Evolutionary conservation across 768 basidiomycete species (phyloP).

Genomic region (Mycena amicta): DNA sequence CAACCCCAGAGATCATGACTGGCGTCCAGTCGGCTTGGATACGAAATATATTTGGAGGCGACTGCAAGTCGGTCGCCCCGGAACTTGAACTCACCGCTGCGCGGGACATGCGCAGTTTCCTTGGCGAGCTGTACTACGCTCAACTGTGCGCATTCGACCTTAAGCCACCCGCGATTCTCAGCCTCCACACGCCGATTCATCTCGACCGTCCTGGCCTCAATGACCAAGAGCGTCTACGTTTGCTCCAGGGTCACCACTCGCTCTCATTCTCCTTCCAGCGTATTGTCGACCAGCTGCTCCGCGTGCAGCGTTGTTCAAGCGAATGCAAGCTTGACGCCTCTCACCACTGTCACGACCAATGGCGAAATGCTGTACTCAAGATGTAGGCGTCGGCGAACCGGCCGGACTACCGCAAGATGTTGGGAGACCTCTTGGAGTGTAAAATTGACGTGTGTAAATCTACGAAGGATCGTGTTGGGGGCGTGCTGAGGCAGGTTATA

Average conservation of each 20-base stretch:
- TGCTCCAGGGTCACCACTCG: slow-evolving; percentile 5
- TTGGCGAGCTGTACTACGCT: slow-evolving; percentile 4
- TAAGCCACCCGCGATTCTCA: not conserved
- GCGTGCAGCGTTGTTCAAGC: not conserved
- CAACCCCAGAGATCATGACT: not conserved
- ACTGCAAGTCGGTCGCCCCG: not conserved
- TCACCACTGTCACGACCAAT: not conserved
- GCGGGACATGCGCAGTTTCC: not conserved
- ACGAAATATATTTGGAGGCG: not conserved
- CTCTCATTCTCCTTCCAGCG: slow-evolving; percentile 3
- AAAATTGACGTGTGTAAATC: not conserved
- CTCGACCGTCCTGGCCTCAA: not conserved
- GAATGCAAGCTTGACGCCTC: not conserved
- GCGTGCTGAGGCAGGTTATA: not conserved
- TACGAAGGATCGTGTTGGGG: not conserved
- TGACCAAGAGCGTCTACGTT: slow-evolving; percentile 2
- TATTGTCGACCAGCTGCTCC: not conserved
- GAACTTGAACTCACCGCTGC: not conserved
- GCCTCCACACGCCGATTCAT: not conserved
- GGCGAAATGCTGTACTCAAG: not conserved
- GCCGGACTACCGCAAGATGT: not conserved
- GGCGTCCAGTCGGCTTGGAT: not conserved
- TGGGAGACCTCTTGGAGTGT: not conserved
- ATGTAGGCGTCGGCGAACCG: not conserved
- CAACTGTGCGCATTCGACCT: not conserved